A percentile compares a stretch with the other conserved stretches of the same genome.
Conservation (phyloP, 176 grass and related monocot genomes). For the Paspalum notatum region DNA sequence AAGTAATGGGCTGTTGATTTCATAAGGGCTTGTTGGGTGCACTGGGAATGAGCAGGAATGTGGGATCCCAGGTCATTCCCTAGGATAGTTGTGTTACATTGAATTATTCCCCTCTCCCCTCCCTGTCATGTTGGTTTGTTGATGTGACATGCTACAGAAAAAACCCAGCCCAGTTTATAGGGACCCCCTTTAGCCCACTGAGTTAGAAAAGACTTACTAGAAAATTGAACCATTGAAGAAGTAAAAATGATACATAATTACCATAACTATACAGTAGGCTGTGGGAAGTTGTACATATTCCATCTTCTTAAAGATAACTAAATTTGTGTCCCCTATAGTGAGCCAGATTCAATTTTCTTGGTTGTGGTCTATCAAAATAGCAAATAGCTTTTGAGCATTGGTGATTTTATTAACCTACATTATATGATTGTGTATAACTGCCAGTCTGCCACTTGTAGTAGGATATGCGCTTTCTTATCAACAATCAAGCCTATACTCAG, state of each 20-base stretch:
- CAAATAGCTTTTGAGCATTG: not conserved
- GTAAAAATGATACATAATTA: not conserved
- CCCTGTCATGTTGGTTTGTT: not conserved
- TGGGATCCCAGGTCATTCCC: not conserved
- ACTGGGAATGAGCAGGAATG: not conserved
- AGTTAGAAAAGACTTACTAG: not conserved
- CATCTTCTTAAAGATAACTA: slow-evolving; percentile 3
- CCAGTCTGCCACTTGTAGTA: slow-evolving; percentile 3
- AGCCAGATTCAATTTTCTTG: slow-evolving; percentile 6
- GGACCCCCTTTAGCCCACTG: not conserved
- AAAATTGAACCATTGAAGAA: not conserved
- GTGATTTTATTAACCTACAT: not conserved
- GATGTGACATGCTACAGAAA: not conserved
- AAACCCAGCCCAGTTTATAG: not conserved
- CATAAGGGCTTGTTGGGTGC: slow-evolving; percentile 1
- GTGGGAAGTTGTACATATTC: not conserved
- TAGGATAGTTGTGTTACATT: not conserved
- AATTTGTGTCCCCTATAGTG: slow-evolving; percentile 1
- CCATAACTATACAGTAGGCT: not conserved
- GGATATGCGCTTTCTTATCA: not conserved
- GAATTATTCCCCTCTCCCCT: not conserved
- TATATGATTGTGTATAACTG: not conserved
- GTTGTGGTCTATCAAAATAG: not conserved
- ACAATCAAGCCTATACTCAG: not conserved
- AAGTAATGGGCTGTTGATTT: not conserved